Conservation (phyloP, 352 stramenopile species). For the Phytophthora cajani region DNA sequence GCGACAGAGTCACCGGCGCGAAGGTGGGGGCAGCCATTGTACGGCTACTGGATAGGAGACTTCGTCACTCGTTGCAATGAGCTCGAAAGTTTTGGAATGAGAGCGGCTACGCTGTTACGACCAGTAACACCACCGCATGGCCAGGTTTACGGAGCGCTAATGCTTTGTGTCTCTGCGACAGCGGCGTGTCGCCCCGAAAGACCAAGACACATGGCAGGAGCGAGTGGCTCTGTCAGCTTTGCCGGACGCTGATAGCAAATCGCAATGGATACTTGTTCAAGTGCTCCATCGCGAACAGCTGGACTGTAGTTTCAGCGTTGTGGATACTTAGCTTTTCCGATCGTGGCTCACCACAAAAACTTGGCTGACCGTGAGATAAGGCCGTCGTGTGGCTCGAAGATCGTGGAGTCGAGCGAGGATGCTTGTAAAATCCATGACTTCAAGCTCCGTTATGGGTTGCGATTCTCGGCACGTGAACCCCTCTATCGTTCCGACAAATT, state of each 20-base stretch:
- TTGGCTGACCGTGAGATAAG: neutral
- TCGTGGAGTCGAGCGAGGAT: neutral
- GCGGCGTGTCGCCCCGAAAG: constrained; percentile 21
- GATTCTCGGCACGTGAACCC: too few species aligned
- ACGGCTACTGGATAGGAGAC: neutral
- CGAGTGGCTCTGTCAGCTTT: constrained; percentile 1
- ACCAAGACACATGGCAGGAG: constrained; percentile 23
- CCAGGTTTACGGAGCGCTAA: constrained; percentile 2
- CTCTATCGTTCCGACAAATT: too few species aligned
- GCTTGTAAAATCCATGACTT: constrained; percentile 12
- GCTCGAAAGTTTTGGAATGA: constrained; percentile 35
- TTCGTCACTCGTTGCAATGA: constrained; percentile 13
- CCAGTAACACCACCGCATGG: constrained; percentile 7
- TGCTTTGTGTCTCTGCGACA: constrained; percentile 21
- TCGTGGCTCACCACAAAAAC: neutral
- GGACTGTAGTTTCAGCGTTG: neutral
- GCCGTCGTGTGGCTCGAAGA: neutral
- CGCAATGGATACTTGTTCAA: constrained; percentile 1
- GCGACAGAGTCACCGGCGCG: constrained; percentile 38
- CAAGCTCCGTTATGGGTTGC: neutral
- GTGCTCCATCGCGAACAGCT: neutral
- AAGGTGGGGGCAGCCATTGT: constrained; percentile 27
- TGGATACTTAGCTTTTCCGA: neutral
- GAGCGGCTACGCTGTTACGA: neutral
- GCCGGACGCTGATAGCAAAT: constrained; percentile 1